phyloP scores from a whole-genome alignment of 768 basidiomycete genomes.

The Lactarius indigo region DNA sequence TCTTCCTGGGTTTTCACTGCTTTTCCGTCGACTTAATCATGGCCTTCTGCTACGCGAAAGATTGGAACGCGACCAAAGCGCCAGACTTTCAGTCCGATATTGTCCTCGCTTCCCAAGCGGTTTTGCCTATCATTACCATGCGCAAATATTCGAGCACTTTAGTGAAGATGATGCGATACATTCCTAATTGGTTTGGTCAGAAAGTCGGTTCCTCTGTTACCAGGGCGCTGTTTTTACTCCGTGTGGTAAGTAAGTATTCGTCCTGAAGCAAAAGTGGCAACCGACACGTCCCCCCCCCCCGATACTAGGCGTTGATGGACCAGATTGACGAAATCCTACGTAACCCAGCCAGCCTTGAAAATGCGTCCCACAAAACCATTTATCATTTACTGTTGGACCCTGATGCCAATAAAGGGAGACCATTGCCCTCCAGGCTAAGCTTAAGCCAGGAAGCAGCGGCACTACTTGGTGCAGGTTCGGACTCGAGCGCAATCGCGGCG shows the following conservation, averaged over 20 bases:
- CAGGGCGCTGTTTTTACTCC: background rate
- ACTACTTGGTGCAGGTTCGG: background rate
- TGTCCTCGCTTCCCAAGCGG: background rate
- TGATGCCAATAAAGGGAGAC: background rate
- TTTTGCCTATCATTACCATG: background rate
- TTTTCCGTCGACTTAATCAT: too few relatives aligned
- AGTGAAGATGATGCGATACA: background rate
- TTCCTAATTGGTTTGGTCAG: background rate
- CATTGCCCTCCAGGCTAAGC: background rate
- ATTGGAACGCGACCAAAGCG: background rate
- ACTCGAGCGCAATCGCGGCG: background rate
- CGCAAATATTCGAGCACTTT: background rate
- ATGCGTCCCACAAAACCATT: background rate
- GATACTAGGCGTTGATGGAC: background rate
- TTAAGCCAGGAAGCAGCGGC: background rate
- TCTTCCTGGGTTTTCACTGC: background rate
- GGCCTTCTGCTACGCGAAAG: too few relatives aligned
- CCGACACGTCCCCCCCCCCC: background rate
- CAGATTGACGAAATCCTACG: background rate
- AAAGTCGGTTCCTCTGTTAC: background rate
- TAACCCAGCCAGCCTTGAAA: background rate
- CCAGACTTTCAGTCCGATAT: background rate
- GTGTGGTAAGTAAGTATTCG: background rate
- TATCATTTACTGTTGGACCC: background rate
- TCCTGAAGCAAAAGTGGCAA: too few relatives aligned